Evolutionary conservation across 495 filamentous ascomycete genomes (phyloP).

Genomic region (Xylaria grammica): DNA sequence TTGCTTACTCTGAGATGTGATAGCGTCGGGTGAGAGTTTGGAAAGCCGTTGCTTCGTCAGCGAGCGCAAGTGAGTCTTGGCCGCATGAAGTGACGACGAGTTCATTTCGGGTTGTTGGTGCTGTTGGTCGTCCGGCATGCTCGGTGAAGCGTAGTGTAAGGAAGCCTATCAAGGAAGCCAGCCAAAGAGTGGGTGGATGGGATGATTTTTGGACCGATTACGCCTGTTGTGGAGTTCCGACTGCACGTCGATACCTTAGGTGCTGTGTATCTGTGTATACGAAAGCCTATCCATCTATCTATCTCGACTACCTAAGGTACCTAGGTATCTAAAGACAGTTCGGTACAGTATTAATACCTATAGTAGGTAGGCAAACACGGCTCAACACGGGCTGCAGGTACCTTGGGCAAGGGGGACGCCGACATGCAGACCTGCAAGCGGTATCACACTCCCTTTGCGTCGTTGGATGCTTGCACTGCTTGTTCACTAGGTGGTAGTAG

Average conservation of each 20-base stretch:
- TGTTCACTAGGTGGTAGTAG: background rate
- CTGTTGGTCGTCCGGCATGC: constrained; percentile 21
- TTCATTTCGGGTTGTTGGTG: constrained; percentile 36
- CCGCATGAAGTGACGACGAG: constrained; percentile 56
- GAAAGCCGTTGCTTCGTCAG: constrained; percentile 69
- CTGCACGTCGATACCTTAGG: background rate
- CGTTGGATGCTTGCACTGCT: background rate
- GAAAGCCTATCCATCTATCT: background rate
- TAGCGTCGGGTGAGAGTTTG: constrained; percentile 59
- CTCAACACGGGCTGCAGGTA: background rate
- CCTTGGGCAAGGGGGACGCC: too few relatives aligned
- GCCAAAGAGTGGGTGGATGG: background rate
- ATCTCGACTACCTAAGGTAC: too few relatives aligned
- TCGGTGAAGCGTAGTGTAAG: too few relatives aligned
- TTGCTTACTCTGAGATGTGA: constrained; percentile 70
- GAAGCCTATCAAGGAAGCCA: too few relatives aligned
- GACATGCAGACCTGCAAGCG: background rate
- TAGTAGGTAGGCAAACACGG: background rate
- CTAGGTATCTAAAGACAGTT: too few relatives aligned
- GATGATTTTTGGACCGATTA: background rate
- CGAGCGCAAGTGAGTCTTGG: constrained; percentile 76
- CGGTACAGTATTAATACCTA: too few relatives aligned
- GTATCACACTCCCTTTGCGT: constrained; percentile 6
- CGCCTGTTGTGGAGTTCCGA: constrained; percentile 1
- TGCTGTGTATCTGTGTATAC: background rate